These are phyloP conservation scores for Mycena capillaripes DNA, from an alignment of 768 basidiomycete species.

Conservation along the genomic window DNA sequence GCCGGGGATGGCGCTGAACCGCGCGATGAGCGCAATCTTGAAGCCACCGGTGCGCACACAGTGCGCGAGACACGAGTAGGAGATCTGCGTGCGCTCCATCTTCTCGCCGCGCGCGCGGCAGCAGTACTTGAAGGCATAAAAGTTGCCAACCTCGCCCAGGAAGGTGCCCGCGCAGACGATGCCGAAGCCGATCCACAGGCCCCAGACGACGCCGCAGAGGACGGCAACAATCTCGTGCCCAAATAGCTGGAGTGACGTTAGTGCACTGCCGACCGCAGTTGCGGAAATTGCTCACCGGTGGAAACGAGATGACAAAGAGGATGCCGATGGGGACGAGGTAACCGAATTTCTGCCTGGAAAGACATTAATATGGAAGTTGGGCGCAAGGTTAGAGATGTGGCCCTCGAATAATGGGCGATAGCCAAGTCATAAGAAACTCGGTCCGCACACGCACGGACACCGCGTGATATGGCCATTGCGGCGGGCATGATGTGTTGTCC, in stretches of 20 bases:
- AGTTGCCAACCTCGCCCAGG: conserved; percentile 89
- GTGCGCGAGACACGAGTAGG: conserved; percentile 73
- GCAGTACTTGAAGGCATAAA: conserved; percentile 89
- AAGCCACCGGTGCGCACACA: conserved; percentile 92
- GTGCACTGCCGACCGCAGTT: conserved; percentile 1
- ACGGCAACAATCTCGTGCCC: conserved; percentile 94
- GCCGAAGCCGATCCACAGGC: conserved; percentile 87
- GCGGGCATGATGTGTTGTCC: too few relatives aligned
- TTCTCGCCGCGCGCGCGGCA: conserved; percentile 84
- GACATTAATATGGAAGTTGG: not conserved
- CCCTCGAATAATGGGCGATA: too few relatives aligned
- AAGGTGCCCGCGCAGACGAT: conserved; percentile 90
- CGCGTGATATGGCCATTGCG: too few relatives aligned
- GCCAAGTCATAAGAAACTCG: too few relatives aligned
- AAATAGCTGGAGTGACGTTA: conserved; percentile 67
- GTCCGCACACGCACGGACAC: too few relatives aligned
- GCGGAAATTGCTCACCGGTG: conserved; percentile 69
- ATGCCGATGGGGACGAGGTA: conserved; percentile 87
- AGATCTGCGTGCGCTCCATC: conserved; percentile 68
- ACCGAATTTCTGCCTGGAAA: conserved; percentile 64
- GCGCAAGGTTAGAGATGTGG: too few relatives aligned
- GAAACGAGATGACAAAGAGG: conserved; percentile 89
- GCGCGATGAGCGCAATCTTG: conserved; percentile 82
- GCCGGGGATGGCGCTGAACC: conserved; percentile 87
- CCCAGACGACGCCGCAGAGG: conserved; percentile 93